Evolutionary conservation across 164 flowering plant species (phyloP).

Genomic region (Macadamia tetraphylla): DNA sequence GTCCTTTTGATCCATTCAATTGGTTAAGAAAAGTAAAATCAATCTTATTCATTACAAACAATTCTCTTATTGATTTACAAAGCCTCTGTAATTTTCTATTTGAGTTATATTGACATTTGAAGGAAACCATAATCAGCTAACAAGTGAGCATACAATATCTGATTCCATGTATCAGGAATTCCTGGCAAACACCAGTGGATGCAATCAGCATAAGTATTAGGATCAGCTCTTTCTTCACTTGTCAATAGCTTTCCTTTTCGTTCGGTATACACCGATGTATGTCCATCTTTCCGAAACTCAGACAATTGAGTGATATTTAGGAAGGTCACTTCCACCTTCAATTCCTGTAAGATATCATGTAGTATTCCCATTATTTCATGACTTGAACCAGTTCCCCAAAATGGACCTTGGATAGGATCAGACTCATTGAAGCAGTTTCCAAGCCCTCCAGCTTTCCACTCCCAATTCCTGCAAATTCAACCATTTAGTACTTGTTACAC

Average conservation of each 20-base stretch:
- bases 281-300: slow-evolving; percentile 80
- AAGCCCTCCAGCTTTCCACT: slow-evolving; percentile 69
- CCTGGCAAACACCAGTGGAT: slow-evolving; percentile 98
- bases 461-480: slow-evolving; percentile 68
- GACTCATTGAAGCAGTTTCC: slow-evolving; percentile 82
- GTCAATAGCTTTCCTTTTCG: slow-evolving; percentile 81
- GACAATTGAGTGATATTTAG: slow-evolving; percentile 85
- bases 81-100: background rate
- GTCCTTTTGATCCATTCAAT: too few species aligned
- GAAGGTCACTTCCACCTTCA: slow-evolving; percentile 48
- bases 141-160: slow-evolving; percentile 70
- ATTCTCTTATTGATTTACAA: background rate
- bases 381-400: slow-evolving; percentile 84
- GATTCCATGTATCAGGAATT: slow-evolving; percentile 95
- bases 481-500: background rate
- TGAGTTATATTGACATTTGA: background rate
- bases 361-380: slow-evolving; percentile 58
- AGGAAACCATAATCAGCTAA: slow-evolving; percentile 23
- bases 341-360: slow-evolving; percentile 28
- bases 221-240: slow-evolving; percentile 66
- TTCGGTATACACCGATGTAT: slow-evolving; percentile 72
- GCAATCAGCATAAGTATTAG: slow-evolving; percentile 74
- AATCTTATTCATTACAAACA: background rate
- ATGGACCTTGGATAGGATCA: slow-evolving; percentile 50
- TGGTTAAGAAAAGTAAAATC: too few species aligned